A percentile compares a stretch with the other conserved stretches of the same genome.
These are phyloP conservation scores for Metarhizium sp. DNA, from an alignment of 2,329 filamentous ascomycete species.

Conservation along the genomic window DNA sequence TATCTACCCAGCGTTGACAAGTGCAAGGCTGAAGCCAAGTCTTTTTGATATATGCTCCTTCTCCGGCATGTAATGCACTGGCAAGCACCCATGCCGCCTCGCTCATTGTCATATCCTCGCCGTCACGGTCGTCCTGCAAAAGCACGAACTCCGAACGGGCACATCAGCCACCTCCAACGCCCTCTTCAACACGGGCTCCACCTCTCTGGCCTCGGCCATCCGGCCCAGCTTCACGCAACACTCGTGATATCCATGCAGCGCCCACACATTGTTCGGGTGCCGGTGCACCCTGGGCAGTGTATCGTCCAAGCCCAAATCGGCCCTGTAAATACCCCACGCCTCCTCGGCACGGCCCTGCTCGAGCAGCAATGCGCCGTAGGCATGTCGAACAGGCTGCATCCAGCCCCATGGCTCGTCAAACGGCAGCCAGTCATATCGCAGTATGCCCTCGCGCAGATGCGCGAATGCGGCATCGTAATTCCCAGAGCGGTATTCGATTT, in stretches of 20 bases:
- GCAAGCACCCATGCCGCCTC: neutral
- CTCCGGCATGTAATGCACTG: neutral
- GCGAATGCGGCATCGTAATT: slow-evolving; percentile 50
- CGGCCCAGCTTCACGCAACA: slow-evolving; percentile 47
- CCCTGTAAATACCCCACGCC: slow-evolving; percentile 47
- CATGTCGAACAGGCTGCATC: slow-evolving; percentile 68
- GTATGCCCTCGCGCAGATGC: slow-evolving; percentile 47
- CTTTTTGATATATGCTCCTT: no score
- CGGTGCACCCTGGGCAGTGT: slow-evolving; percentile 53
- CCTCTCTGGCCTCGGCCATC: slow-evolving; percentile 24
- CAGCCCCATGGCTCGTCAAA: slow-evolving; percentile 73
- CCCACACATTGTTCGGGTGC: slow-evolving; percentile 69
- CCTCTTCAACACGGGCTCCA: slow-evolving; percentile 34
- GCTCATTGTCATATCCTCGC: slow-evolving; percentile 11
- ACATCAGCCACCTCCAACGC: slow-evolving; percentile 52
- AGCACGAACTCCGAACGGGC: slow-evolving; percentile 30
- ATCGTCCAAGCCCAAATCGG: slow-evolving; percentile 51
- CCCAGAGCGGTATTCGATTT: slow-evolving; percentile 59
- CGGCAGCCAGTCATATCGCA: slow-evolving; percentile 51
- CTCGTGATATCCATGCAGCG: slow-evolving; percentile 64
- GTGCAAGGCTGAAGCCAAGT: no score
- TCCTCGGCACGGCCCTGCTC: slow-evolving; percentile 54
- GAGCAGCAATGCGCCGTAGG: slow-evolving; percentile 58
- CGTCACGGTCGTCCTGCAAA: slow-evolving; percentile 13
- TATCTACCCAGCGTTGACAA: no score